These are phyloP conservation scores for Ustilaginoidea virens DNA, from an alignment of 2,329 filamentous ascomycete species.

Conservation along the genomic window DNA sequence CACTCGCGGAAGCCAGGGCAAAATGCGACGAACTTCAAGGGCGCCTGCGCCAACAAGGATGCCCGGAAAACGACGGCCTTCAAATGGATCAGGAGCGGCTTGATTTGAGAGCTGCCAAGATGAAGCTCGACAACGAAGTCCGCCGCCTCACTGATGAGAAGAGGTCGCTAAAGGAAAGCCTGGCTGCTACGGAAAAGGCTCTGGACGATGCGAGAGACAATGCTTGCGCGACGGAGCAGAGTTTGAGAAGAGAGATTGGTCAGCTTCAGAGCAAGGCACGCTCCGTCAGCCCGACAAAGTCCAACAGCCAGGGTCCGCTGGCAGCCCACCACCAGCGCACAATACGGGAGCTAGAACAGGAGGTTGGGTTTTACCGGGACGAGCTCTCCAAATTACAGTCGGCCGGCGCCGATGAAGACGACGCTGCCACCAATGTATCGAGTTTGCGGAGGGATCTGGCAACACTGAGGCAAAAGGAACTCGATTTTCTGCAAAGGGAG, in stretches of 20 bases:
- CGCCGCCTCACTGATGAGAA: slow-evolving; percentile 51
- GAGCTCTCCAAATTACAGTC: slow-evolving; percentile 20
- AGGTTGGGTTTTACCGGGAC: slow-evolving; percentile 38
- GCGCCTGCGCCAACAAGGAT: slow-evolving; percentile 38
- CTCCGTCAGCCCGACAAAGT: slow-evolving; percentile 28
- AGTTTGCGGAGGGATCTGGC: slow-evolving; percentile 47
- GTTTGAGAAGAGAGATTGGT: slow-evolving; percentile 37
- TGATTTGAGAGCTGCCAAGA: slow-evolving; percentile 50
- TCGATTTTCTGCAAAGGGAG: slow-evolving; percentile 50
- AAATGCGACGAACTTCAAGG: slow-evolving; percentile 52
- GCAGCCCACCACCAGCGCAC: slow-evolving; percentile 48
- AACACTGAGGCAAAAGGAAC: slow-evolving; percentile 49
- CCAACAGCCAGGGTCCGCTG: slow-evolving; percentile 36
- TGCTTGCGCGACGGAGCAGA: slow-evolving; percentile 49
- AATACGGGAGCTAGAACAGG: slow-evolving; percentile 48
- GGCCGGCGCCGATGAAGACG: slow-evolving; percentile 23
- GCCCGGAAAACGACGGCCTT: slow-evolving; percentile 42
- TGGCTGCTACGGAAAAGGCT: slow-evolving; percentile 43
- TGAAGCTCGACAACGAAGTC: slow-evolving; percentile 52
- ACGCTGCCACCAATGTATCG: slow-evolving; percentile 42
- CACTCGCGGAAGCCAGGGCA: slow-evolving; percentile 40
- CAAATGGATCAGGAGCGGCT: slow-evolving; percentile 53
- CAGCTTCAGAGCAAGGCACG: slow-evolving; percentile 31
- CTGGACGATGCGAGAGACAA: slow-evolving; percentile 52
- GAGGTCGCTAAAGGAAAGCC: slow-evolving; percentile 37